phyloP scores from a whole-genome alignment of 1,139 yeast species.

The Lodderomyces pseudojiufengensis region DNA sequence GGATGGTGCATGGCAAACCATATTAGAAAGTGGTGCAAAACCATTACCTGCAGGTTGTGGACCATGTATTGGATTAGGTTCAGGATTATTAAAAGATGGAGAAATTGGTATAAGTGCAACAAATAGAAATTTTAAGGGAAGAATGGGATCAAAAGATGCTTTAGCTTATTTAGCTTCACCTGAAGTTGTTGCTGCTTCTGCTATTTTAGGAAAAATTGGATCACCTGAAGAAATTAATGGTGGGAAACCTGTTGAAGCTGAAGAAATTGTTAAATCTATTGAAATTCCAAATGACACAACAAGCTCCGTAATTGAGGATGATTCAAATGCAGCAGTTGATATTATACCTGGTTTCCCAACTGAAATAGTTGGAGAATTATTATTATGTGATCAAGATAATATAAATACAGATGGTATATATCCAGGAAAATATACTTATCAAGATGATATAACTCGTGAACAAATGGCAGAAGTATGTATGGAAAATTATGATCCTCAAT shows the following conservation, averaged over 20 bases:
- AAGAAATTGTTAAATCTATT: conserved; percentile 48
- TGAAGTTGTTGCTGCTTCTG: conserved; percentile 97
- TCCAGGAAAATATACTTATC: conserved; percentile 98
- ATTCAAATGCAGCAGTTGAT: conserved; percentile 48
- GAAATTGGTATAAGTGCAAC: conserved; percentile 99
- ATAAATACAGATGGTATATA: conserved; percentile 98
- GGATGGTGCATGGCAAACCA: conserved; percentile 86
- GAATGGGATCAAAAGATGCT: conserved; percentile 98
- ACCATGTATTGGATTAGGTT: conserved; percentile 96
- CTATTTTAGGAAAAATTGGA: conserved; percentile 88
- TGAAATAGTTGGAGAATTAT: conserved; percentile 82
- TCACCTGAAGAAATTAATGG: conserved; percentile 85
- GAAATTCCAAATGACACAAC: conserved; percentile 26
- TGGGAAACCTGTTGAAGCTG: conserved; percentile 40
- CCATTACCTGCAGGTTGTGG: conserved; percentile 99
- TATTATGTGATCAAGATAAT: conserved; percentile 95
- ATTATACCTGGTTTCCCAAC: conserved; percentile 89
- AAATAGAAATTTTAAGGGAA: conserved; percentile 95
- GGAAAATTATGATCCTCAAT: conserved; percentile 96
- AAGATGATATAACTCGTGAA: conserved; percentile 90
- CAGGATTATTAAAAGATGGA: conserved; percentile 89
- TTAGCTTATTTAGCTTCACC: conserved; percentile 95
- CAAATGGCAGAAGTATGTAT: conserved; percentile 98
- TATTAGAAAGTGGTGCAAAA: conserved; percentile 88
- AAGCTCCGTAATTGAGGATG: conserved; percentile 21